Percentiles rank a stretch among this genome's conserved stretches.
Conservation (phyloP, 371 early-diverging fungal species). For the Lichtheimia corymbifera region DNA sequence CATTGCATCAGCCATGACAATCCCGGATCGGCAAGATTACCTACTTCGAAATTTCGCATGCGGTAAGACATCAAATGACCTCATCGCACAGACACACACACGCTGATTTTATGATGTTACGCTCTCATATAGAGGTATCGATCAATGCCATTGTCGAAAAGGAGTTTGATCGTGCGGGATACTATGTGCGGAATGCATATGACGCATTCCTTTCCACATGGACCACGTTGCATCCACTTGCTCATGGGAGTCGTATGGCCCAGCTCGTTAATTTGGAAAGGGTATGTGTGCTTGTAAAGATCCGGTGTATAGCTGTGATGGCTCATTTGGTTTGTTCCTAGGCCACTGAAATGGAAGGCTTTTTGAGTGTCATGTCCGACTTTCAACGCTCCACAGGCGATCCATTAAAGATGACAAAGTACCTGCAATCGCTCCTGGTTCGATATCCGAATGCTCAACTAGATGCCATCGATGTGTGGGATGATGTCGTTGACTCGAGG, state of each 20-base stretch:
- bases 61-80: constrained; percentile 36
- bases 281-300: constrained; percentile 27
- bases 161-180: constrained; percentile 54
- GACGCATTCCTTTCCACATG: constrained; percentile 52
- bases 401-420: not conserved
- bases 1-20: constrained; percentile 46
- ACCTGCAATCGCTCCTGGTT: not conserved
- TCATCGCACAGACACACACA: not conserved
- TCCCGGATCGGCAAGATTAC: constrained; percentile 33
- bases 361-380: constrained; percentile 40
- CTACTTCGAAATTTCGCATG: constrained; percentile 43
- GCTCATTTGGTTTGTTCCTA: constrained; percentile 12
- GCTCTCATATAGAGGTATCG: constrained; percentile 45
- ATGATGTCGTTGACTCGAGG: constrained; percentile 44
- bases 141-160: constrained; percentile 37
- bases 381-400: constrained; percentile 19
- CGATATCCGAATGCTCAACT: constrained; percentile 37
- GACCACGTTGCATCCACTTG: constrained; percentile 59
- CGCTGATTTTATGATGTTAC: not conserved
- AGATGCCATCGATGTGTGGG: constrained; percentile 56
- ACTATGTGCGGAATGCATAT: constrained; percentile 54
- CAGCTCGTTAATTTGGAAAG: constrained; percentile 53
- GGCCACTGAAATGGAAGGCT: constrained; percentile 69
- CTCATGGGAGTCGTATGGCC: constrained; percentile 47
- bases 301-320: not conserved